Conservation (phyloP, 768 basidiomycete genomes). For the Hygrophoropsis aurantiaca region DNA sequence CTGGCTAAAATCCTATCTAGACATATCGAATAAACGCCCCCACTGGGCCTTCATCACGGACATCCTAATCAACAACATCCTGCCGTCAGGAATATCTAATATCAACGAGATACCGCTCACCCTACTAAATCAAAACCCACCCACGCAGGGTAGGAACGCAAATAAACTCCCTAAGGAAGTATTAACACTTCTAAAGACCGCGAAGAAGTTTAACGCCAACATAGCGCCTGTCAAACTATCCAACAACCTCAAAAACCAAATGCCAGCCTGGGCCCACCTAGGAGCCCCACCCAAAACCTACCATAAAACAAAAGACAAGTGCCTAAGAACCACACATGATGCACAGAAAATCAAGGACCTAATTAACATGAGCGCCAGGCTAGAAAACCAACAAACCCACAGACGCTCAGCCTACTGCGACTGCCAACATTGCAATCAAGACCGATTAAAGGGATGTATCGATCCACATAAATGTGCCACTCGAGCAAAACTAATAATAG, state of each 20-base stretch:
- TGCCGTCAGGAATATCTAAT: not conserved
- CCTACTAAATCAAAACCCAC: slow-evolving; percentile 8
- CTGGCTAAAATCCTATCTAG: slow-evolving; percentile 12
- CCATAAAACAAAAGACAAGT: not conserved
- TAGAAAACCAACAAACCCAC: not conserved
- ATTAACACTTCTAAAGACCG: too few species aligned
- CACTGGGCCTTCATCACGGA: slow-evolving; percentile 12
- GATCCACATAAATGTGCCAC: too few species aligned
- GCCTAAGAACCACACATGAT: not conserved
- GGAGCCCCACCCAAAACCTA: too few species aligned
- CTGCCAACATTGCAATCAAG: not conserved
- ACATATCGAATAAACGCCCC: not conserved
- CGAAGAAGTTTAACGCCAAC: too few species aligned
- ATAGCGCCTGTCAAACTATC: not conserved
- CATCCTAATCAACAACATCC: not conserved
- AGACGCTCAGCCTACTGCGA: too few species aligned
- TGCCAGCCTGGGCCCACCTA: not conserved
- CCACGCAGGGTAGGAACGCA: not conserved
- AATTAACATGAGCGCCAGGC: not conserved
- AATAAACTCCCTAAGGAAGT: too few species aligned
- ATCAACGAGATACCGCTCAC: not conserved
- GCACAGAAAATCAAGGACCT: not conserved
- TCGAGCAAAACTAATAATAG: not conserved
- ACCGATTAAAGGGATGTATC: too few species aligned
- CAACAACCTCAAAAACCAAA: too few species aligned